phyloP scores from a whole-genome alignment of 306 rosid species.

The Pachyrhizus erosus region DNA sequence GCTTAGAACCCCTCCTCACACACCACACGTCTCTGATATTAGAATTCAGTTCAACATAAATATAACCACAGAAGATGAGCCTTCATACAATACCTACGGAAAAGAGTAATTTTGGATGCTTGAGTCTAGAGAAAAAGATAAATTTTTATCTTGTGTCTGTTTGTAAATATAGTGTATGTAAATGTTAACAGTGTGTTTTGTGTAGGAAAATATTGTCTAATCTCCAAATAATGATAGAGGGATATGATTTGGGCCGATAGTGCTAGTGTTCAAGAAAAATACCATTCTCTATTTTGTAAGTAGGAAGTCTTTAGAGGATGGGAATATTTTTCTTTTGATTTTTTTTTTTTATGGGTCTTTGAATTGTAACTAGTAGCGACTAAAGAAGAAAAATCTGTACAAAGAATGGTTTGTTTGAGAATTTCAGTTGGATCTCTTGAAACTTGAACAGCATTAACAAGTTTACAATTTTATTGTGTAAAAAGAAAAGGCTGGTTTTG shows the following conservation, averaged over 20 bases:
- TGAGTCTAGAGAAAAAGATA: constrained; percentile 26
- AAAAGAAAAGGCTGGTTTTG: constrained; percentile 6
- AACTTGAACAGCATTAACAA: constrained; percentile 1
- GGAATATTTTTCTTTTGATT: constrained; percentile 37
- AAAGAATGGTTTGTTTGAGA: constrained; percentile 53
- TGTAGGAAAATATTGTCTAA: constrained; percentile 3
- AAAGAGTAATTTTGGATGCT: constrained; percentile 56
- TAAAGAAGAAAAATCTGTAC: constrained; percentile 56
- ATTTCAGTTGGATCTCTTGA: constrained; percentile 21
- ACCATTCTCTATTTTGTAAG: constrained; percentile 55
- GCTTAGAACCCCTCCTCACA: constrained; percentile 54
- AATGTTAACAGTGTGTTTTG: constrained; percentile 50
- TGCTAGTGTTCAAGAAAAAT: too few relatives aligned
- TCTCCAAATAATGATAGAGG: constrained; percentile 50
- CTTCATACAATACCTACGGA: constrained; percentile 40
- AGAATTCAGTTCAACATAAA: constrained; percentile 40
- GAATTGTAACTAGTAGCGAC: constrained; percentile 47
- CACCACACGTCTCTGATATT: constrained; percentile 31
- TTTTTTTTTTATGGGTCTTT: constrained; percentile 41
- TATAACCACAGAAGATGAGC: constrained; percentile 28
- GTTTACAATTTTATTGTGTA: not conserved
- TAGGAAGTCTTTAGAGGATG: constrained; percentile 43
- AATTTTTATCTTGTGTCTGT: constrained; percentile 37
- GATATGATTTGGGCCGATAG: constrained; percentile 46
- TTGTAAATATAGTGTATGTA: constrained; percentile 69